Conservation (phyloP, 1,284 basidiomycete species). For the Tremellales sp. region DNA sequence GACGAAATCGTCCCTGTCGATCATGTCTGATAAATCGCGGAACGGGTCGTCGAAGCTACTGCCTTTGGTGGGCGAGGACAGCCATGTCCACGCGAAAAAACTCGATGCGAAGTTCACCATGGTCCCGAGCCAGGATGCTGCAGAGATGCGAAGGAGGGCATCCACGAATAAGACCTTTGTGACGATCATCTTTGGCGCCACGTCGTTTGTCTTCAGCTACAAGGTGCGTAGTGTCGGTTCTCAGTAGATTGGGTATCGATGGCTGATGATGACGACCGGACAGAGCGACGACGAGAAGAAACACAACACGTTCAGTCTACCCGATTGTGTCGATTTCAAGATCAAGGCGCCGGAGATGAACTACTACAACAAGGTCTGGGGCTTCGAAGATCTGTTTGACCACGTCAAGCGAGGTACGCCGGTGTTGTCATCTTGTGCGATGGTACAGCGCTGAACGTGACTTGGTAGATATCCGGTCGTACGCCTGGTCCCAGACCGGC, state of each 20-base stretch:
- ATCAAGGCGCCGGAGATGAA: conserved; percentile 58
- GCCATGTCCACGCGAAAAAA: neutral
- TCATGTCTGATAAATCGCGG: neutral
- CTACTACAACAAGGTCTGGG: conserved; percentile 81
- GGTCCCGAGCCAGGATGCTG: conserved; percentile 33
- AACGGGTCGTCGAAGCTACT: neutral
- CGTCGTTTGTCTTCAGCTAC: conserved; percentile 49
- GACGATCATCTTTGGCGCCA: conserved; percentile 67
- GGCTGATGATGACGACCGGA: neutral
- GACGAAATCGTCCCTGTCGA: conserved; percentile 4
- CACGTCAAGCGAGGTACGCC: conserved; percentile 72
- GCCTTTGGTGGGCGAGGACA: neutral
- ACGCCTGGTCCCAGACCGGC: conserved; percentile 47
- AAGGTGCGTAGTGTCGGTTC: conserved; percentile 43
- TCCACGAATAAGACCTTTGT: conserved; percentile 64
- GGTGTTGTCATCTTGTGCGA: neutral
- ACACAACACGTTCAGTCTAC: conserved; percentile 41
- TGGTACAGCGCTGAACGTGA: neutral
- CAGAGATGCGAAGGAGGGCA: conserved; percentile 51
- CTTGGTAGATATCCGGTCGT: conserved; percentile 36
- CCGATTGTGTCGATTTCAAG: conserved; percentile 55
- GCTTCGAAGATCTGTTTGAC: conserved; percentile 78
- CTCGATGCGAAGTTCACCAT: conserved; percentile 13
- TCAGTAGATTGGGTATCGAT: neutral
- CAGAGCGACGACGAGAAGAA: conserved; percentile 51